Percentiles rank a stretch among this genome's conserved stretches.
phyloP scores from a whole-genome alignment of 371 early-diverging fungal genomes.

The Basidiobolus meristosporus region DNA sequence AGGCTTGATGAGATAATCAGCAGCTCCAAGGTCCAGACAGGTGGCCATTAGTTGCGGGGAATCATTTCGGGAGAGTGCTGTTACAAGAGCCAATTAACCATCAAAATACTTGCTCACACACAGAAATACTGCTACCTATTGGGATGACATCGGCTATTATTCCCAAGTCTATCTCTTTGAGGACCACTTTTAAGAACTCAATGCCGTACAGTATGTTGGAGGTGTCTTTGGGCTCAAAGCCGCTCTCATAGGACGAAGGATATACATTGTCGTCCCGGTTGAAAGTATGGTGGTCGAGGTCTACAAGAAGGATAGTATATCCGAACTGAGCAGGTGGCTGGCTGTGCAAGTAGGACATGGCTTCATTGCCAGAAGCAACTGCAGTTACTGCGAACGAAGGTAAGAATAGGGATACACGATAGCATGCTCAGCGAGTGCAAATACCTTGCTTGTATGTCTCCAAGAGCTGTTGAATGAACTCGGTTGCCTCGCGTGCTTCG shows the following conservation, averaged over 20 bases:
- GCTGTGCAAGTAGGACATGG: background rate
- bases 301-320: background rate
- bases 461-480: background rate
- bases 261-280: too few species aligned
- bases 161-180: slow-evolving; percentile 1
- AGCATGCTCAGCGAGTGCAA: too few species aligned
- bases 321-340: background rate
- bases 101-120: too few species aligned
- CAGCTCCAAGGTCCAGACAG: slow-evolving; percentile 5
- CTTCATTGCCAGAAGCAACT: background rate
- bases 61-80: slow-evolving; percentile 3
- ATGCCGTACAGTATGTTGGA: slow-evolving; percentile 5
- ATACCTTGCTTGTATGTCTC: background rate
- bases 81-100: too few species aligned
- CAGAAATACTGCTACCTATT: too few species aligned
- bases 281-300: background rate
- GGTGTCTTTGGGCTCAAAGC: slow-evolving; percentile 1
- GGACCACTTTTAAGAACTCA: slow-evolving; percentile 3
- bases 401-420: too few species aligned
- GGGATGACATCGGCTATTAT: slow-evolving; percentile 3
- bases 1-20: slow-evolving; percentile 5
- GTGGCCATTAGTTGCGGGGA: slow-evolving; percentile 2
- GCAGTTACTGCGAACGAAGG: too few species aligned
- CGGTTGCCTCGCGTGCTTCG: too few species aligned
- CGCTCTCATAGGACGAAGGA: too few species aligned